Base-by-base conservation (phyloP, 768 basidiomycete species). In the Grammothele lineata region DNA sequence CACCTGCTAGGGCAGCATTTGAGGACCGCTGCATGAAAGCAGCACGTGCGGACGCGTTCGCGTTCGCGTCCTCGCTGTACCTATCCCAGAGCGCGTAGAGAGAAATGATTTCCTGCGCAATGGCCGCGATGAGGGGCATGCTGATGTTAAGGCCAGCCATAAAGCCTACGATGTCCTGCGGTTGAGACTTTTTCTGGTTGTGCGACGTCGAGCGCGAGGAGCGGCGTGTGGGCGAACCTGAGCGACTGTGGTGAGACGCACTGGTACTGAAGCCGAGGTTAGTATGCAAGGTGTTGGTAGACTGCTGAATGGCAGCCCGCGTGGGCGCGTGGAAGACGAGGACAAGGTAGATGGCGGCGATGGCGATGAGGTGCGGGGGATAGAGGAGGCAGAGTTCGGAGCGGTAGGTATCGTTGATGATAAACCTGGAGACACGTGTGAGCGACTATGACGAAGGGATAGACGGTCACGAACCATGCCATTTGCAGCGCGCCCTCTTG, bases 351-450 rank as follows among this genome's bases (percentile, higher is more conserved):
- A 99, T 79, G 0, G 91, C 87, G 0, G 94, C 85, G 59, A 97
- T 79, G 18, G 95, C 92, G 55, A 98, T 89, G 46, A 97, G 72
- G 62, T 98, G 92, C 0, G 96, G 96, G 0, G 96, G 94, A 62
- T 98, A 86, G 23, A 96, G 67, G n/a, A 99, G 81, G 61, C 91
- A 92, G 17, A 99, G 72, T 45, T 94, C 89, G 4, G 91, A 93
- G 43, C 94, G 82, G 61, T 92, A 97, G 0, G 89, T 92, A 65
- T 98, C 95, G 68, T 98, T 99, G 61, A 99, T 81, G 62, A 97
- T 82, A 62, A 92, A 93, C 90, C 93, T 96, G 52, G 23, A 23
- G 23, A 17, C 3, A 21, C 3, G 25, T 4, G 34, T 19, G 8
- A 11, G 5, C 24, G 35, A 6, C 9, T 26, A 18, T n/a, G 22